Conservation (phyloP, 2,329 filamentous ascomycete species). For the Paracorniculantispora psalliotae region DNA sequence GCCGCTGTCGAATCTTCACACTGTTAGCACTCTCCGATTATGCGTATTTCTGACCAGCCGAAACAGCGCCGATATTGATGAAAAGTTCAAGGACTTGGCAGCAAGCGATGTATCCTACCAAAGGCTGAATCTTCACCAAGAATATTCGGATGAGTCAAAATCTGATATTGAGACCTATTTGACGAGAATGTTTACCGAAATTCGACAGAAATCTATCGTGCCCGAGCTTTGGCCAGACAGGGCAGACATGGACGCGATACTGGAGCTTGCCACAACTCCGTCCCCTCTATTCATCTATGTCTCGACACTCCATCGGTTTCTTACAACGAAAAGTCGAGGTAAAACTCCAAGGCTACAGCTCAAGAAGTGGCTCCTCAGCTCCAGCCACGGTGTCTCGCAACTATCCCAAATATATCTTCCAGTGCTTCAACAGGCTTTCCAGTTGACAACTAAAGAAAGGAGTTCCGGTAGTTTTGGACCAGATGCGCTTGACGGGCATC, state of each 20-base stretch:
- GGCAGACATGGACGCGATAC: neutral
- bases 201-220: neutral
- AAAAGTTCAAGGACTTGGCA: neutral
- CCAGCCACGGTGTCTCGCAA: neutral
- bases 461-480: neutral
- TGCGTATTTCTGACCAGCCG: neutral
- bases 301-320: neutral
- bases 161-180: neutral
- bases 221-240: neutral
- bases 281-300: neutral
- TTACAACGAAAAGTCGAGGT: neutral
- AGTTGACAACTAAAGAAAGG: neutral
- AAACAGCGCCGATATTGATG: neutral
- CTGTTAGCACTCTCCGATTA: neutral
- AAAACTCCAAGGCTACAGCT: neutral
- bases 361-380: neutral
- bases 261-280: neutral
- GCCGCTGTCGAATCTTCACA: neutral
- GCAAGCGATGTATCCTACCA: neutral
- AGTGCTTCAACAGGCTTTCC: neutral
- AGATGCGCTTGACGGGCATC: neutral
- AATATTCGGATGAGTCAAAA: neutral
- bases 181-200: neutral
- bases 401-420: neutral
- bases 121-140: neutral